These are phyloP conservation scores for Phylloporus sp. DNA, from an alignment of 768 basidiomycete genomes.

Conservation along the genomic window DNA sequence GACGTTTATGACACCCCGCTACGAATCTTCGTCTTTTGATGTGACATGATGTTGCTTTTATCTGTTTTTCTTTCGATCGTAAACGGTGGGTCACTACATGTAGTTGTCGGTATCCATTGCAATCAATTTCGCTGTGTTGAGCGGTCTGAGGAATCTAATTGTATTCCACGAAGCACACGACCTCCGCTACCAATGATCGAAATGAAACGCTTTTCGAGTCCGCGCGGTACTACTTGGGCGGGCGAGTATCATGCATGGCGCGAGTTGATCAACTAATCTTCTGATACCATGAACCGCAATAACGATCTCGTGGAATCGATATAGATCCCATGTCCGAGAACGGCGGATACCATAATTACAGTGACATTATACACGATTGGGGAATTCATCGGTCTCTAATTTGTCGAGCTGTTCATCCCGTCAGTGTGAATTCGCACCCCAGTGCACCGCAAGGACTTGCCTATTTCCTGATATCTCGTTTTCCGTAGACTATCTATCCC, in stretches of 20 bases:
- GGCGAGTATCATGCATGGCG: no score
- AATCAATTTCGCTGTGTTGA: constrained; percentile 12
- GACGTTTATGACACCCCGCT: constrained; percentile 12
- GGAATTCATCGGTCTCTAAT: constrained; percentile 5
- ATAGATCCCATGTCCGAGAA: no score
- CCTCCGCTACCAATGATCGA: no score
- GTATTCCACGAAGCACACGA: no score
- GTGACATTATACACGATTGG: constrained; percentile 4
- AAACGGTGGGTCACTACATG: constrained; percentile 13
- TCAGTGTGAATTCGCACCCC: neutral
- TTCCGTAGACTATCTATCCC: constrained; percentile 61
- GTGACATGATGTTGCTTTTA: constrained; percentile 8
- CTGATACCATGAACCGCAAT: no score
- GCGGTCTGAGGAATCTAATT: no score
- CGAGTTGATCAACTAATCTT: no score
- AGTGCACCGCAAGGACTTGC: constrained; percentile 31
- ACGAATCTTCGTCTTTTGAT: constrained; percentile 8
- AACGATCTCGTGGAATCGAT: no score
- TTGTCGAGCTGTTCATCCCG: constrained; percentile 18
- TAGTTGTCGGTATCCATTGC: constrained; percentile 25
- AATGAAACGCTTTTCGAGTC: no score
- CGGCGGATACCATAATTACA: no score
- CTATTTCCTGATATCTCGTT: constrained; percentile 63
- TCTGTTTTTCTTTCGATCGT: neutral
- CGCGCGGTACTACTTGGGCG: no score